These are phyloP conservation scores for Cardamine occulta DNA, from an alignment of 345 rosid genomes.

Conservation along the genomic window DNA sequence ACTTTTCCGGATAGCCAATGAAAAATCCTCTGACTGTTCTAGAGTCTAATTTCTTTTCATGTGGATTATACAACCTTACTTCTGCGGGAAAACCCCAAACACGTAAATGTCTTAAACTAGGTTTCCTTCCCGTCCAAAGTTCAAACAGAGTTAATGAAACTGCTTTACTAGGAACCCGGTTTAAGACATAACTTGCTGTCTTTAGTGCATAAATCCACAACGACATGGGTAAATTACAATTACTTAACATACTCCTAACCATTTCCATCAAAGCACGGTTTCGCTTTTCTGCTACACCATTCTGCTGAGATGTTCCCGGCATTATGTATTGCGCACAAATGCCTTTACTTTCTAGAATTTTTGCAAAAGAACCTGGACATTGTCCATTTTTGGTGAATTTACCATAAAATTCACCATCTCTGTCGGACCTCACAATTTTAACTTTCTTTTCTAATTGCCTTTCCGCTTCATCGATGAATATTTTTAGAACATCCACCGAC, in stretches of 20 bases:
- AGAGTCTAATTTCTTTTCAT: conserved; percentile 23
- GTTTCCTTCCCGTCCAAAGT: conserved; percentile 19
- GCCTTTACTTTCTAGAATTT: not conserved
- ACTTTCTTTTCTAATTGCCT: not conserved
- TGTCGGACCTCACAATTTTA: not conserved
- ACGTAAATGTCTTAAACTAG: conserved; percentile 3
- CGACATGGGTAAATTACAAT: not conserved
- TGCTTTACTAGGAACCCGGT: conserved; percentile 2
- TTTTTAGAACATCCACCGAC: not conserved
- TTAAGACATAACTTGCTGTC: not conserved
- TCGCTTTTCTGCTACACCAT: not conserved
- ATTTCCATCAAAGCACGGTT: not conserved
- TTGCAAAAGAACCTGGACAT: conserved; percentile 8
- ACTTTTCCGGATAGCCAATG: conserved; percentile 18
- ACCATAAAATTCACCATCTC: conserved; percentile 1
- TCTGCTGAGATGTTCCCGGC: not conserved
- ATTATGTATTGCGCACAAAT: not conserved
- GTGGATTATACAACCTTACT: conserved; percentile 4
- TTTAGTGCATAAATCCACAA: conserved; percentile 23
- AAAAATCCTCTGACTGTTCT: conserved; percentile 4
- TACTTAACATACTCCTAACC: conserved; percentile 4
- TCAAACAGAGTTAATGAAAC: conserved; percentile 4
- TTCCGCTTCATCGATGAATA: not conserved
- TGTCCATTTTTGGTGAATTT: not conserved
- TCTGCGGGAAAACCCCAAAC: not conserved